Conservation (phyloP, 108 stramenopile species). For the Skeletonema tropicum region DNA sequence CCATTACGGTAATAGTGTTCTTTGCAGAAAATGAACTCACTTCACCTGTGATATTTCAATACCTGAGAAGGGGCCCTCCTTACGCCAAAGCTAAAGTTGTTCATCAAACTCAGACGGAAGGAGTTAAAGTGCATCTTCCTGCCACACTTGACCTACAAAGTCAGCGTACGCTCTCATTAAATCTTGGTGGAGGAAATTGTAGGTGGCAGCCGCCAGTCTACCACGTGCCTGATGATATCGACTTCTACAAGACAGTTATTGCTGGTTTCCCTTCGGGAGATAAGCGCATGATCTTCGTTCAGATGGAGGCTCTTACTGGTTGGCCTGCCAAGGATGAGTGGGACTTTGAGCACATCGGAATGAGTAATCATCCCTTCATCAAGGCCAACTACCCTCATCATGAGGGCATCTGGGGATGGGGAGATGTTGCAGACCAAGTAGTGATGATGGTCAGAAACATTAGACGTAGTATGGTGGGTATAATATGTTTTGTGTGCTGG, state of each 20-base stretch:
- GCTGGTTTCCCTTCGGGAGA: slow-evolving; percentile 52
- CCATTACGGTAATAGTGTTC: background rate
- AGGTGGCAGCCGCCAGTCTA: slow-evolving; percentile 32
- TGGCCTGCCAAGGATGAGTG: slow-evolving; percentile 49
- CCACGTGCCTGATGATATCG: slow-evolving; percentile 25
- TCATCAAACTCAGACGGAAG: background rate
- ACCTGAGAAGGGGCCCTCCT: background rate
- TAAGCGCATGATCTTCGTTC: slow-evolving; percentile 47
- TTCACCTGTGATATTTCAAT: background rate
- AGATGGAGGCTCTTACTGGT: slow-evolving; percentile 56
- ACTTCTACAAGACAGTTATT: slow-evolving; percentile 49
- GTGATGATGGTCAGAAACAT: background rate
- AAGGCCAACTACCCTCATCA: slow-evolving; percentile 56
- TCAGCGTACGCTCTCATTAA: slow-evolving; percentile 11
- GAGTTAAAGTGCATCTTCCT: background rate
- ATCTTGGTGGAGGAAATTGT: slow-evolving; percentile 34
- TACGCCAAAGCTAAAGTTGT: background rate
- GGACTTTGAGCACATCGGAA: slow-evolving; percentile 51
- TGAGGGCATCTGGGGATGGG: slow-evolving; percentile 53
- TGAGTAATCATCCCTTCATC: slow-evolving; percentile 59
- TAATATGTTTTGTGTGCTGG: too few relatives aligned
- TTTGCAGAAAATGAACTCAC: background rate
- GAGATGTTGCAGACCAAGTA: slow-evolving; percentile 36
- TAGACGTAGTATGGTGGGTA: too few relatives aligned
- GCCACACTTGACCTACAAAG: background rate